phyloP scores from a whole-genome alignment of 108 stramenopile genomes.

The Mediolabrus comicus region DNA sequence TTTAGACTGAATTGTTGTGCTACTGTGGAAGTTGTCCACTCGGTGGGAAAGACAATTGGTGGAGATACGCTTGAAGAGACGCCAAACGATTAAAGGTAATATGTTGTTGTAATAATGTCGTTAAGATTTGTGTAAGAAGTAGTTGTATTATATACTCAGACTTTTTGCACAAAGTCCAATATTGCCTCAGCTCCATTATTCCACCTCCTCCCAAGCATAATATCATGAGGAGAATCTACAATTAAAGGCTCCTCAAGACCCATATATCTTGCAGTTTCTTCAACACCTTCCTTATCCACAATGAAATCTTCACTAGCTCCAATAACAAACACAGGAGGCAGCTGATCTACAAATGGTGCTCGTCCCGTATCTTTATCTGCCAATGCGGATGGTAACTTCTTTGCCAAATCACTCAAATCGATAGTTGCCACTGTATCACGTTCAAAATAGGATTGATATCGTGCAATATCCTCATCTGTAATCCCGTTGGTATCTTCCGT shows the following conservation, averaged over 20 bases:
- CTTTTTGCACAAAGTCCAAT: conserved; percentile 6
- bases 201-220: conserved; percentile 57
- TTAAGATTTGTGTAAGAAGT: too few relatives aligned
- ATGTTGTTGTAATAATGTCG: not conserved
- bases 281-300: conserved; percentile 52
- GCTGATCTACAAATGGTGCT: conserved; percentile 35
- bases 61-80: not conserved
- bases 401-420: conserved; percentile 43
- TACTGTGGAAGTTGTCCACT: not conserved
- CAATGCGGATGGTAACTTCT: conserved; percentile 33
- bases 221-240: conserved; percentile 55
- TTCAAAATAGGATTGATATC: conserved; percentile 44
- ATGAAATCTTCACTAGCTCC: conserved; percentile 53
- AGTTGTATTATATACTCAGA: too few relatives aligned
- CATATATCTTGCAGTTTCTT: conserved; percentile 45
- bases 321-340: conserved; percentile 45
- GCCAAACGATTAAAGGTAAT: not conserved
- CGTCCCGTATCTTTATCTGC: conserved; percentile 24
- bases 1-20: not conserved
- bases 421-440: conserved; percentile 46
- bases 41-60: not conserved
- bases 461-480: conserved; percentile 51
- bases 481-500: conserved; percentile 47
- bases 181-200: conserved; percentile 46
- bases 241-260: conserved; percentile 22